Evolutionary conservation across 495 filamentous ascomycete species (phyloP).

Genomic region (Lepraria neglecta): DNA sequence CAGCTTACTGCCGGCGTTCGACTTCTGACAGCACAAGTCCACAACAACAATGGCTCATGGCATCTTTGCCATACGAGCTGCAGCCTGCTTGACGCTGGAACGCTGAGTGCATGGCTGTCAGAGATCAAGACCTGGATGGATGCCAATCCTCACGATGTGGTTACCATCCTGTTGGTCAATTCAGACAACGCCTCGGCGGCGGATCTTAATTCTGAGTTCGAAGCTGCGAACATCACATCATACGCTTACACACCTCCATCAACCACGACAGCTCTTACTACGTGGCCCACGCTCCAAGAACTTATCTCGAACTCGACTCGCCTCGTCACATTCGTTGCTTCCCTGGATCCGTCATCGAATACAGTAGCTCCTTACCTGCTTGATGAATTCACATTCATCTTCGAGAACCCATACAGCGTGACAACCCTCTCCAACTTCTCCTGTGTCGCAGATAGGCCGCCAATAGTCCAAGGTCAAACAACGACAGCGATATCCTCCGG

Average conservation of each 20-base stretch:
- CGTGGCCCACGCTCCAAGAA: conserved; percentile 63
- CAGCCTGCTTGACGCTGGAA: conserved; percentile 58
- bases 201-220: conserved; percentile 52
- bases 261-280: conserved; percentile 37
- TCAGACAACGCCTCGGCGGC: conserved; percentile 51
- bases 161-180: conserved; percentile 70
- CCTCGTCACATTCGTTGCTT: conserved; percentile 60
- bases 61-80: conserved; percentile 63
- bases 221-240: conserved; percentile 49
- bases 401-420: conserved; percentile 72
- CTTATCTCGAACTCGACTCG: conserved; percentile 60
- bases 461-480: conserved; percentile 34
- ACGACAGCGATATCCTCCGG: conserved; percentile 43
- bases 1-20: conserved; percentile 66
- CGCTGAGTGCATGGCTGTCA: conserved; percentile 54
- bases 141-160: conserved; percentile 62
- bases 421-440: conserved; percentile 54
- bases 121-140: conserved; percentile 64
- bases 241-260: conserved; percentile 56
- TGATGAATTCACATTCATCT: conserved; percentile 67
- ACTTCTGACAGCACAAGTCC: conserved; percentile 65
- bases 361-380: conserved; percentile 57
- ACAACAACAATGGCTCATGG: conserved; percentile 51
- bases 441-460: conserved; percentile 61
- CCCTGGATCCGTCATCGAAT: conserved; percentile 39